Conservation (phyloP, 83 land plant genomes). For the Diphasiastrum complanatum region DNA sequence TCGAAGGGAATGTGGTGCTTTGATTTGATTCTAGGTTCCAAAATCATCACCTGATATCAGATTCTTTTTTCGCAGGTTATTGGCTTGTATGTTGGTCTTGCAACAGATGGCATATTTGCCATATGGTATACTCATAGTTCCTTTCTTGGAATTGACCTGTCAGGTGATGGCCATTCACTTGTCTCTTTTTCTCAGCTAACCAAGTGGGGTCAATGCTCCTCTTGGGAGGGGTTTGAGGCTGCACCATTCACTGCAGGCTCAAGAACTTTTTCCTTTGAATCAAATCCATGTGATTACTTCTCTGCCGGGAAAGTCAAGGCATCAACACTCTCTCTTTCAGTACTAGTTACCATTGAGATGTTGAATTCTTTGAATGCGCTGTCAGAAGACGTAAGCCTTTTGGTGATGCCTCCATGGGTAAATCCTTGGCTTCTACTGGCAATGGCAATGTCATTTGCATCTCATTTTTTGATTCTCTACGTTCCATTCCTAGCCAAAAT, state of each 20-base stretch:
- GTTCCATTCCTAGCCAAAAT: conserved; percentile 54
- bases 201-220: conserved; percentile 50
- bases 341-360: conserved; percentile 80
- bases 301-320: conserved; percentile 65
- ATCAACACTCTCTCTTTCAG: conserved; percentile 63
- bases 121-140: conserved; percentile 60
- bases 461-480: conserved; percentile 60
- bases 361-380: conserved; percentile 79
- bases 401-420: conserved; percentile 66
- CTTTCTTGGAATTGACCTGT: conserved; percentile 55
- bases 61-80: conserved; percentile 37
- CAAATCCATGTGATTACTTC: conserved; percentile 74
- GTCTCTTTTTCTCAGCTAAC: conserved; percentile 44
- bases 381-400: conserved; percentile 62
- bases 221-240: conserved; percentile 51
- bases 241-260: conserved; percentile 37
- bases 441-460: conserved; percentile 48
- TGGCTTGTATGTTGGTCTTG: conserved; percentile 74
- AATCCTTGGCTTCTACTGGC: conserved; percentile 75
- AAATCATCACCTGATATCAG: neutral
- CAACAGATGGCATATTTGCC: conserved; percentile 65
- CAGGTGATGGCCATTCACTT: conserved; percentile 58
- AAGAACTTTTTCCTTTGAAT: conserved; percentile 27
- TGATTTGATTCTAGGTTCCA: neutral
- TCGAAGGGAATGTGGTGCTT: too few relatives aligned